These are phyloP conservation scores for Colletotrichum trifolii DNA, from an alignment of 2,329 filamentous ascomycete genomes.

Conservation along the genomic window DNA sequence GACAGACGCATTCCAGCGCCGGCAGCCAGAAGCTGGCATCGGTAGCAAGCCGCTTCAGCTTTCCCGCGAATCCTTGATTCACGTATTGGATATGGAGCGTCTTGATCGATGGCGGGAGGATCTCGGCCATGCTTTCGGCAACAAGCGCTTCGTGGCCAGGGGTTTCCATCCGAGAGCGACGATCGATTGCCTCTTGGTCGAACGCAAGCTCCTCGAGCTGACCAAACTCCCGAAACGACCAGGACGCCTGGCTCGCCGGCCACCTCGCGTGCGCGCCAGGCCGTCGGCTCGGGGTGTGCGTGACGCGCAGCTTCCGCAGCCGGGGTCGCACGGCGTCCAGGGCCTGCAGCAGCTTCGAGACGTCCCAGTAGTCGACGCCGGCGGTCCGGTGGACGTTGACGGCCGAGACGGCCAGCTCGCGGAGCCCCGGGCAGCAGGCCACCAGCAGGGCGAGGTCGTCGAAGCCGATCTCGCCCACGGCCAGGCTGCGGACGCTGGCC, in stretches of 20 bases:
- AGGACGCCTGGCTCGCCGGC: not conserved
- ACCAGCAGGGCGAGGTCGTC: slow-evolving; percentile 20
- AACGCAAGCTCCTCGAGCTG: slow-evolving; percentile 21
- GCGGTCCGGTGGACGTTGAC: slow-evolving; percentile 22
- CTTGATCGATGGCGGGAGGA: slow-evolving; percentile 5
- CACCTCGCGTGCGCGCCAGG: not conserved
- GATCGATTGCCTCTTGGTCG: slow-evolving; percentile 17
- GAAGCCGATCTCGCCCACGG: slow-evolving; percentile 13
- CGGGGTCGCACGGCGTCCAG: slow-evolving; percentile 3
- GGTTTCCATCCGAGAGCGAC: not conserved
- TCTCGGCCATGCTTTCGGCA: not conserved
- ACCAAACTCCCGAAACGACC: slow-evolving; percentile 16
- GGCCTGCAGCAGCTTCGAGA: slow-evolving; percentile 23
- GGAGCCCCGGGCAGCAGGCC: slow-evolving; percentile 13
- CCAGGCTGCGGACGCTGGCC: slow-evolving; percentile 1
- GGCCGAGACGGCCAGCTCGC: slow-evolving; percentile 20
- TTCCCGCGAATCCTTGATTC: not conserved
- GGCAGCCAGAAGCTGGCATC: not conserved
- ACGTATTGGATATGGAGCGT: slow-evolving; percentile 3
- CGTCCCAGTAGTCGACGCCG: slow-evolving; percentile 16
- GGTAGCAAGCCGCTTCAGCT: not conserved
- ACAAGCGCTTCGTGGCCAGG: not conserved
- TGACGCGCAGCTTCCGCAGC: slow-evolving; percentile 17
- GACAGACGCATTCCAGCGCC: not conserved
- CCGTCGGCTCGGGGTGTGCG: slow-evolving; percentile 1